Conservation (phyloP, 768 basidiomycete genomes). For the Paxillus rubicundulus region DNA sequence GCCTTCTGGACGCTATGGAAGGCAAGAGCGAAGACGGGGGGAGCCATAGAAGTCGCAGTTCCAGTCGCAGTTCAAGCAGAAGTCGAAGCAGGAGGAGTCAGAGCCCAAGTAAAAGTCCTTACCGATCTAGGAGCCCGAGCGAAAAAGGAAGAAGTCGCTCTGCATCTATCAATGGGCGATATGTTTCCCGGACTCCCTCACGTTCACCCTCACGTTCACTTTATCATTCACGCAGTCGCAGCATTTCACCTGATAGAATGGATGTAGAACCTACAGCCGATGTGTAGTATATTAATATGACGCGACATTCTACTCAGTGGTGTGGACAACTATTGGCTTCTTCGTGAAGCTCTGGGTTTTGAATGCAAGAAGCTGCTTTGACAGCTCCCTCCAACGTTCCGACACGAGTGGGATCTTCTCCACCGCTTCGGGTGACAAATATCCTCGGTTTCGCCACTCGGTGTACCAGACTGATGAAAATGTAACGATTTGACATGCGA, state of each 20-base stretch:
- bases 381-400: slow-evolving; percentile 66
- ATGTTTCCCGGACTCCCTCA: slow-evolving; percentile 56
- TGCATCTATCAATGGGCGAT: slow-evolving; percentile 50
- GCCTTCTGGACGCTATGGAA: slow-evolving; percentile 86
- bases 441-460: slow-evolving; percentile 69
- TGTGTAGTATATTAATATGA: slow-evolving; percentile 11
- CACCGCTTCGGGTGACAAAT: slow-evolving; percentile 61
- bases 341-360: slow-evolving; percentile 32
- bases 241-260: slow-evolving; percentile 59
- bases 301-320: slow-evolving; percentile 19
- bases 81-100: slow-evolving; percentile 29
- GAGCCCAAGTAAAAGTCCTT: slow-evolving; percentile 26
- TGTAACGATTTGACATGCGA: slow-evolving; percentile 1
- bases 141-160: slow-evolving; percentile 25
- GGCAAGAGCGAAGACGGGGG: slow-evolving; percentile 55
- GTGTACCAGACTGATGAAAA: slow-evolving; percentile 70
- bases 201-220: slow-evolving; percentile 42
- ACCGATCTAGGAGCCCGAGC: slow-evolving; percentile 27
- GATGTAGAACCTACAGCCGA: slow-evolving; percentile 30
- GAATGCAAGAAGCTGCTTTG: slow-evolving; percentile 60
- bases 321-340: slow-evolving; percentile 19
- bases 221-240: slow-evolving; percentile 55
- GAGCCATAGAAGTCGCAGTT: slow-evolving; percentile 40
- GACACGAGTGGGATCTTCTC: slow-evolving; percentile 60
- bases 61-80: slow-evolving; percentile 24